Evolutionary conservation across 2,329 filamentous ascomycete species (phyloP), one percentile per base, ranked within the genome.

Genomic region (Alternaria burnsii): DNA sequence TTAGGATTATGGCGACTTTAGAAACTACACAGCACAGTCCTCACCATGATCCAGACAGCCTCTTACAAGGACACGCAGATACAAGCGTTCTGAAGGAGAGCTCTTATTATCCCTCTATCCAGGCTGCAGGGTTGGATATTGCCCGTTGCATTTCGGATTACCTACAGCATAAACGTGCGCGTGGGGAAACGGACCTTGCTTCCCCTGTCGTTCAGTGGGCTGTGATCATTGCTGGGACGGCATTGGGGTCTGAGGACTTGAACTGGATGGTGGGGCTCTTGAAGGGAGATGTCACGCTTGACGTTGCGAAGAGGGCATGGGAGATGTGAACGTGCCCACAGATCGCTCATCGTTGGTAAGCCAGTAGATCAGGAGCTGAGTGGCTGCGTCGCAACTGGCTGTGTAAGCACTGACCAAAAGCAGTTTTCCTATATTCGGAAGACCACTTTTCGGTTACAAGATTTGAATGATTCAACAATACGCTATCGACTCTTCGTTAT

Each of bases 131-230:
- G 3, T 28, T 73, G 16, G 61, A 73, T 7, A 59, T 71, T 9
- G 70, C 62, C 18, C 65, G 69, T 40, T 66, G 66, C 41, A 59
- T 75, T 28, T 67, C 69, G 3, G 62, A 63, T 28, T 66, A 71
- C 22, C 46, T 70, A 12, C 44, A 55, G 5, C 61, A 58, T 7
- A 61, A 62, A 44, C 54, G 48, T 10, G 55, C 34, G 54, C 28
- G 40, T 47, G 36, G 52, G 51, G 53, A 55, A 5, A 55, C 20
- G 3, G 43, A 58, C 5, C 61, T 58, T 38, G 38, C 56, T 26
- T 69, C 67, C 14, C 60, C 70, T 1, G 50, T 71, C 8, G 61
- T 70, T 14, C 67, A 72, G 26, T 73, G 67, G 70, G 68, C 69
- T 32, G 43, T 65, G 36, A 61, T 60, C 20, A 72, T 67, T 4